Conservation (phyloP, 2,329 filamentous ascomycete species). For the Scytalidium sp. region DNA sequence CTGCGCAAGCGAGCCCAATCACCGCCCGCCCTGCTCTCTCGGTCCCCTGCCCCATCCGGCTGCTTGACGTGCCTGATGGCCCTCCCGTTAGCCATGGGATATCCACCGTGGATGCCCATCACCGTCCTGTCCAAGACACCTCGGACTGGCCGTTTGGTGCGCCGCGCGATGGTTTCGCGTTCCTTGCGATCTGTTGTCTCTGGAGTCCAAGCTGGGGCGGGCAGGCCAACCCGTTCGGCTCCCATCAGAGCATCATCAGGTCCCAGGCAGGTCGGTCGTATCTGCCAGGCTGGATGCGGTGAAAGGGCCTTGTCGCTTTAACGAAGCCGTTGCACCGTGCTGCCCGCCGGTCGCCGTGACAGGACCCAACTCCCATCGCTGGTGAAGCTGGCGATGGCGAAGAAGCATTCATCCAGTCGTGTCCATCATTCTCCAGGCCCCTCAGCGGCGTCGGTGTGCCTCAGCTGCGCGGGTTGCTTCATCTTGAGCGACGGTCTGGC, state of each 20-base stretch:
- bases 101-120: background rate
- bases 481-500: background rate
- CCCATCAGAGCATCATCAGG: too few relatives aligned
- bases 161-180: too few relatives aligned
- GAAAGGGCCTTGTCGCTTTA: constrained; percentile 19
- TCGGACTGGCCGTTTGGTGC: too few relatives aligned
- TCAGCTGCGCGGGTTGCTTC: too few relatives aligned
- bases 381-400: background rate
- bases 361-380: background rate
- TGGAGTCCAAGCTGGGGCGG: too few relatives aligned
- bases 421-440: background rate
- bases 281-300: constrained; percentile 11
- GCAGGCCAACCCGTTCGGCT: too few relatives aligned
- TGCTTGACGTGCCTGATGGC: background rate
- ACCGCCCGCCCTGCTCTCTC: background rate
- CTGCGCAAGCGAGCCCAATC: background rate
- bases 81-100: background rate
- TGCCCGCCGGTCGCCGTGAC: background rate
- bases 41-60: background rate
- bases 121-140: background rate
- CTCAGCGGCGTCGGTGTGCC: too few relatives aligned
- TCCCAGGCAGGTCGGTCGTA: too few relatives aligned
- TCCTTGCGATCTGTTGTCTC: too few relatives aligned
- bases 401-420: background rate
- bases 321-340: background rate